Base-by-base conservation (phyloP, 306 rosid genomes). In the Ceratonia siliqua region DNA sequence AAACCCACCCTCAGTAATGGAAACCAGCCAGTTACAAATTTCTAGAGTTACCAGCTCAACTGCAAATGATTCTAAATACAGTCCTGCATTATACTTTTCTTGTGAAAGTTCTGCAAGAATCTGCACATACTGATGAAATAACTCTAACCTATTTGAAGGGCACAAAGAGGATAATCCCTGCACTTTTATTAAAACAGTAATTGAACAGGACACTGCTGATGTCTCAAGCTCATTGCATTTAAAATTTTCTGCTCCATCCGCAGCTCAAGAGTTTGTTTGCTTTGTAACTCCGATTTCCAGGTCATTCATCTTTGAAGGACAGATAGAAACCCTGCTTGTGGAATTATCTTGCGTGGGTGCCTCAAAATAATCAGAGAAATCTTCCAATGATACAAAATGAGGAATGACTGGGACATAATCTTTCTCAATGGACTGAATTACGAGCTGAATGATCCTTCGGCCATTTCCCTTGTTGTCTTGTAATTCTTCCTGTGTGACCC, bases 101-200 rank as follows among this genome's bases (percentile, higher is more conserved):
- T 80, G 82, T 0, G 95, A 82, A 33, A 93, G 81, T 43, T 90
- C 93, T 2, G 76, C 82, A 53, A 93, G 89, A 81, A 84, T 85
- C 78, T 83, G 85, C 77, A 82, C 75, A 58, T 87, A 88, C 79
- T 79, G 88, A 85, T 82, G 82, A 72, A 89, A 73, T 75, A 85
- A 75, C 61, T 84, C 76, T 56, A 90, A 78, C 79, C 86, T 87
- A 63, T 86, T 86, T 9, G 90, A 90, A 74, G 91, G 90, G 68
- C 81, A 83, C 77, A 72, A 75, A 36, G 86, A 83, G 39, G 92
- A 83, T 48, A 83, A 77, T 33, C 86, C 86, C 42, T 82, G 94
- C 62, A 85, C 83, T 88, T 82, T 83, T 48, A 81, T 79, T 73
- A 85, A 56, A 42, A 80, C 30, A 61, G 82, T 14, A 35, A 87